Base-by-base conservation (phyloP, 2,329 filamentous ascomycete genomes). In the Pezicula rhizophila region DNA sequence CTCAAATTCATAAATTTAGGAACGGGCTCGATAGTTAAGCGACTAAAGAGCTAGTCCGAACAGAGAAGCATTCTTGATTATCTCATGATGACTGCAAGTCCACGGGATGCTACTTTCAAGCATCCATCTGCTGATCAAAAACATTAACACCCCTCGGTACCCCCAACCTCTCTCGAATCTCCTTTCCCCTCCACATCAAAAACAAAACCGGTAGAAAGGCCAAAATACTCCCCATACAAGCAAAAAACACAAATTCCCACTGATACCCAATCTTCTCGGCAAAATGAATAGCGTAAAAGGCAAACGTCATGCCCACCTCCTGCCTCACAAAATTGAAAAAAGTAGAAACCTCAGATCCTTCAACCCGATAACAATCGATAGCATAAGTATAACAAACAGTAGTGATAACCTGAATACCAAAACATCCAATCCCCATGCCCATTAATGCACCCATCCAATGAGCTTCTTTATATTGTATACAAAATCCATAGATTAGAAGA, bases 401-500 rank as follows among this genome's bases (percentile, higher is more conserved):
- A 1, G 59, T 56, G 42, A 60, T 54, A 43, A 60, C 53, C 42
- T 62, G 60, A n/a, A 60, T 42, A 10, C 60, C 60, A 49, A 63
- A 62, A 46, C 53, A 57, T 17, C 56, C 54, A 28, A 63, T 45
- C 3, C 52, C 60, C 49, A 61, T 61, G 5, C 59, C 60, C 7
- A 63, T 51, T 3, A 61, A 44, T 17, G 57, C 57, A 7, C 52
- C 59, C 38, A 63, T 55, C 60, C 61, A 65, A 39, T 52, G 53
- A 3, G 51, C 42, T 18, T 45, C 52, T n/a, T 57, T 50, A 46
- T 65, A 62, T 46, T 64, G 56, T 8, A 65, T 45, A 7, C 55
- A 58, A 28, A 65, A 61, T 3, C 64, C 63, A 45, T 65, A 62
- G 31, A 65, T 61, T n/a, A 66, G 45, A 4, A 64, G 49, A 2